Conservation (phyloP, 768 basidiomycete genomes). For the Amanita phalloides region DNA sequence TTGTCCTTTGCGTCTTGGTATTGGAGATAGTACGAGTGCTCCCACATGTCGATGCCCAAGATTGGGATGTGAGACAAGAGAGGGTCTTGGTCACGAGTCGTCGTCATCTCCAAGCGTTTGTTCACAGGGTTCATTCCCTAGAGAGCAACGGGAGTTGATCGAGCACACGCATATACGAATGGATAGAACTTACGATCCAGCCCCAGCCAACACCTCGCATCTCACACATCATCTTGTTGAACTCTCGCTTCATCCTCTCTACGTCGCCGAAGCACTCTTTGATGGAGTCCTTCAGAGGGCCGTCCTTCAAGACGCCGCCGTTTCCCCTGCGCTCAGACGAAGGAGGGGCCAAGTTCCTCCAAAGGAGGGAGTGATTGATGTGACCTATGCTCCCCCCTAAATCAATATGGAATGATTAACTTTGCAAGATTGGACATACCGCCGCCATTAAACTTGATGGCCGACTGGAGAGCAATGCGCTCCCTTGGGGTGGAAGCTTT, state of each 20-base stretch:
- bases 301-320: conserved; percentile 51
- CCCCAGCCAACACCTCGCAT: conserved; percentile 96
- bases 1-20: conserved; percentile 93
- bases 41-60: conserved; percentile 93
- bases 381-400: conserved; percentile 37
- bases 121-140: conserved; percentile 62
- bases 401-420: background rate
- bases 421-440: conserved; percentile 34
- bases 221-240: conserved; percentile 75
- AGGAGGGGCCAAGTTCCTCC: conserved; percentile 82
- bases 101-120: conserved; percentile 73
- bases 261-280: conserved; percentile 51
- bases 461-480: conserved; percentile 79
- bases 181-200: conserved; percentile 65
- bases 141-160: background rate
- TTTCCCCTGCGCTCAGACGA: conserved; percentile 39
- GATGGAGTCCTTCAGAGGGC: conserved; percentile 64
- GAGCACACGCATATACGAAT: conserved; percentile 2
- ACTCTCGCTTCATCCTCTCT: conserved; percentile 65
- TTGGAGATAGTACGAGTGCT: conserved; percentile 94
- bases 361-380: conserved; percentile 94
- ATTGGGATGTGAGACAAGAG: conserved; percentile 66
- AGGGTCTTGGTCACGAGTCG: conserved; percentile 95
- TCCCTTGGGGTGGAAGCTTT: conserved; percentile 62
- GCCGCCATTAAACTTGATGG: conserved; percentile 94